Percentiles rank a stretch among this genome's conserved stretches.
phyloP scores from a whole-genome alignment of 2,329 filamentous ascomycete genomes.

The Aspergillus sp. region DNA sequence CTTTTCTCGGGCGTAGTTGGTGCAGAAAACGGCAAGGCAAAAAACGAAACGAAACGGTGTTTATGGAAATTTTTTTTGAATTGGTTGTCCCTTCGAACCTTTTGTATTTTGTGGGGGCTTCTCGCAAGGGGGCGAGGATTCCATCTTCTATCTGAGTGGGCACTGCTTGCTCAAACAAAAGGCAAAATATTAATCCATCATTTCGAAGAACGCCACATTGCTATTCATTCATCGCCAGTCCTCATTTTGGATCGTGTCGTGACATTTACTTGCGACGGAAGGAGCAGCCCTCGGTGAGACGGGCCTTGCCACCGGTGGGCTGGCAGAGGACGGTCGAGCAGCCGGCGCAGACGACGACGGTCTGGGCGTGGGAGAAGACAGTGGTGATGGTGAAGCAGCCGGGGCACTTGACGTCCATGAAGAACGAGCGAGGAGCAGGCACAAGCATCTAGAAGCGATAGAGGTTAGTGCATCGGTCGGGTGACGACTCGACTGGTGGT shows the following conservation, averaged over 20 bases:
- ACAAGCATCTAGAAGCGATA: slow-evolving; percentile 70
- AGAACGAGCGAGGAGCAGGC: slow-evolving; percentile 96
- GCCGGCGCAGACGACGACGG: slow-evolving; percentile 99
- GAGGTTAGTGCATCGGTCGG: background rate
- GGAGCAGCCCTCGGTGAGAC: slow-evolving; percentile 99
- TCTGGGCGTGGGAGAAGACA: slow-evolving; percentile 99
- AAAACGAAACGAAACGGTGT: slow-evolving; percentile 33
- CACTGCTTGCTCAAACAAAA: slow-evolving; percentile 26
- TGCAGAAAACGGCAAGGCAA: slow-evolving; percentile 16
- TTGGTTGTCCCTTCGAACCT: slow-evolving; percentile 54
- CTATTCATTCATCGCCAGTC: slow-evolving; percentile 30
- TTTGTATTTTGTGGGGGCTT: slow-evolving; percentile 57
- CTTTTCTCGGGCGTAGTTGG: slow-evolving; percentile 37
- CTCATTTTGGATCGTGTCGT: slow-evolving; percentile 19
- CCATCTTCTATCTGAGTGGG: slow-evolving; percentile 49
- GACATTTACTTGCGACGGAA: slow-evolving; percentile 95
- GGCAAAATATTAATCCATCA: slow-evolving; percentile 25
- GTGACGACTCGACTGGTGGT: no score
- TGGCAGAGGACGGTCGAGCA: slow-evolving; percentile 99
- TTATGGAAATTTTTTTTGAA: slow-evolving; percentile 46
- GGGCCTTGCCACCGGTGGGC: slow-evolving; percentile 97
- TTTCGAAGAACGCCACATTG: slow-evolving; percentile 35
- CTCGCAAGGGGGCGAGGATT: slow-evolving; percentile 41
- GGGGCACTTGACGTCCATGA: slow-evolving; percentile 99
- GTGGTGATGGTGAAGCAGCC: slow-evolving; percentile 99